A percentile compares a stretch with the other conserved stretches of the same genome.
phyloP scores from a whole-genome alignment of 2,329 filamentous ascomycete genomes.

The Colletotrichum liaoningense region DNA sequence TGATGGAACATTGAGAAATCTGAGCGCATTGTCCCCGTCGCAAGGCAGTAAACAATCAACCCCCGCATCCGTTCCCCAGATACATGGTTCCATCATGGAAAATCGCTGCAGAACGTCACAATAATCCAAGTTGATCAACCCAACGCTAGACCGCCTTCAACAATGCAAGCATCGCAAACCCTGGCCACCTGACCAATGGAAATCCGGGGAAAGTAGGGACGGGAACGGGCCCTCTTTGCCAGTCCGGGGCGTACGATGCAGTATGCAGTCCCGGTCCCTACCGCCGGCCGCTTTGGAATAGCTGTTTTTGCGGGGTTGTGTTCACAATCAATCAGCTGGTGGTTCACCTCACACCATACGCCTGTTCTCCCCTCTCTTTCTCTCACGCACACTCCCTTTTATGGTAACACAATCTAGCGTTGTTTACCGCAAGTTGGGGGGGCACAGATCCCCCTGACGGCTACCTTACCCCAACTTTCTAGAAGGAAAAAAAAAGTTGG shows the following conservation, averaged over 20 bases:
- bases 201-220: constrained; percentile 6
- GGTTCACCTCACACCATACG: not conserved
- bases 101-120: constrained; percentile 12
- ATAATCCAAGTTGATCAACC: not conserved
- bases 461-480: not conserved
- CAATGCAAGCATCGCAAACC: not conserved
- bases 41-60: not conserved
- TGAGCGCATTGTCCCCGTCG: not conserved
- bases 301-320: not conserved
- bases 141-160: not conserved
- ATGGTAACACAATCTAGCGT: not conserved
- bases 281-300: not conserved
- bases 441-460: not conserved
- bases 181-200: constrained; percentile 12
- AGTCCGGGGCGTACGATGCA: not conserved
- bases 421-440: not conserved
- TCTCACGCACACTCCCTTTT: not conserved
- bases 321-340: not conserved
- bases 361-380: not conserved
- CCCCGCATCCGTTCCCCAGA: constrained; percentile 33
- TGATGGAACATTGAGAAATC: constrained; percentile 6
- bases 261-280: not conserved
- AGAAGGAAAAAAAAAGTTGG: not conserved
- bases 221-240: not conserved
- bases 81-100: constrained; percentile 21